phyloP scores from a whole-genome alignment of 208 protist genomes.

The Plasmodiophora brassicae region DNA sequence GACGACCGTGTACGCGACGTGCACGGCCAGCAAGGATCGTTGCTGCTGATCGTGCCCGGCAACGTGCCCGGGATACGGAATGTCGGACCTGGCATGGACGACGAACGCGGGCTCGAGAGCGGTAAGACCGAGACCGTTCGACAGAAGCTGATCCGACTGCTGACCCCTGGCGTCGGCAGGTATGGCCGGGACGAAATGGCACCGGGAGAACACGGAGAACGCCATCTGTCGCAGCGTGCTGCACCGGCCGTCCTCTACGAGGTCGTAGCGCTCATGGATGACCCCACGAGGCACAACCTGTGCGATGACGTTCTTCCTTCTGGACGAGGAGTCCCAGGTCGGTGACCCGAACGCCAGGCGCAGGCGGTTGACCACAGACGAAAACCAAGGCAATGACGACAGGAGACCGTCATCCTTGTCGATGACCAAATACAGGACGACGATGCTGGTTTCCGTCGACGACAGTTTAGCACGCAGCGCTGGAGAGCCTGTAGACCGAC shows the following conservation, averaged over 20 bases:
- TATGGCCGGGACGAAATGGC: constrained; percentile 2
- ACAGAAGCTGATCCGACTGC: neutral
- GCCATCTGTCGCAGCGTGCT: neutral
- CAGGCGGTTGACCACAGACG: neutral
- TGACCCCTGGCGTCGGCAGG: neutral
- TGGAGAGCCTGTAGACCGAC: neutral
- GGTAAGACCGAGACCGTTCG: neutral
- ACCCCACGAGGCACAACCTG: neutral
- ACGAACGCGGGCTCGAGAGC: neutral
- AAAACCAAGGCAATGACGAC: neutral
- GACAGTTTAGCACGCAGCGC: neutral
- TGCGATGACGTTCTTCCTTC: neutral
- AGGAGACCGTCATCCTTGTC: neutral
- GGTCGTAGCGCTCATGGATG: neutral
- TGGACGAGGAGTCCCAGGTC: neutral
- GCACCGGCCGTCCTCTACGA: neutral
- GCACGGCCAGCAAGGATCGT: neutral
- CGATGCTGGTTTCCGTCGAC: constrained; percentile 2
- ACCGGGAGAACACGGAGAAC: constrained; percentile 5
- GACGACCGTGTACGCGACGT: neutral
- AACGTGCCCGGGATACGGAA: neutral
- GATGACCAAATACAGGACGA: neutral
- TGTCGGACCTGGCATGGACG: neutral
- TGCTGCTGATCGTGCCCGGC: neutral
- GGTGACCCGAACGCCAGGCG: neutral